Evolutionary conservation across 345 rosid genomes (phyloP).

Genomic region (Acer negundo): DNA sequence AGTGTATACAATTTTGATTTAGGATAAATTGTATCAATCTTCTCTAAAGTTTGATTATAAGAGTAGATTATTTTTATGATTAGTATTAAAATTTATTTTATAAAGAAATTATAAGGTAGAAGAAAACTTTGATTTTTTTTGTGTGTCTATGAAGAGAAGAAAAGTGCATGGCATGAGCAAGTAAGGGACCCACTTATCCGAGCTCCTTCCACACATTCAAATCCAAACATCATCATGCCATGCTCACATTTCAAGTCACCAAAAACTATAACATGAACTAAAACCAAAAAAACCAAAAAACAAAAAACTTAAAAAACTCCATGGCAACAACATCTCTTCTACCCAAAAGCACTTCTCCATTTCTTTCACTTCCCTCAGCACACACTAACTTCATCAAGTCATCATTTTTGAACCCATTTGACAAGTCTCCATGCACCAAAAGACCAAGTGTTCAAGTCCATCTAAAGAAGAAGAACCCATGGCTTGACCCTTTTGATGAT

Average conservation of each 20-base stretch:
- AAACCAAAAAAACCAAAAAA: background rate
- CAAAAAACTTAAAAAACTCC: background rate
- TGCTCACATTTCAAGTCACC: background rate
- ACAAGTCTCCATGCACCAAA: conserved; percentile 25
- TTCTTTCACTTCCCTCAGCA: conserved; percentile 36
- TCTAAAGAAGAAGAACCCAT: conserved; percentile 70
- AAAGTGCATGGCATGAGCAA: background rate
- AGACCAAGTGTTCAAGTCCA: conserved; percentile 28
- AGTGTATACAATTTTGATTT: background rate
- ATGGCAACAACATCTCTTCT: conserved; percentile 58
- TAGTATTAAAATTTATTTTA: background rate
- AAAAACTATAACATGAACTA: background rate
- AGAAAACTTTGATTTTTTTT: background rate
- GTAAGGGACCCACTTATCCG: conserved; percentile 72
- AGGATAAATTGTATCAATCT: background rate
- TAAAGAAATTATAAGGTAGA: background rate
- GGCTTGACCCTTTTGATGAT: conserved; percentile 86
- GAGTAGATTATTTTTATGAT: background rate
- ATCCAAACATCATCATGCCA: conserved; percentile 20
- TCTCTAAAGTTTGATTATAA: no score
- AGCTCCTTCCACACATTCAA: conserved; percentile 50
- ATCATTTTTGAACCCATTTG: conserved; percentile 35
- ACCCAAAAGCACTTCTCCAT: conserved; percentile 54
- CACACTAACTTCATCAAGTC: conserved; percentile 33
- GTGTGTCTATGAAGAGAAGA: background rate